These are phyloP conservation scores for Ustilago trichophora DNA, from an alignment of 1,284 basidiomycete genomes.

Conservation along the genomic window DNA sequence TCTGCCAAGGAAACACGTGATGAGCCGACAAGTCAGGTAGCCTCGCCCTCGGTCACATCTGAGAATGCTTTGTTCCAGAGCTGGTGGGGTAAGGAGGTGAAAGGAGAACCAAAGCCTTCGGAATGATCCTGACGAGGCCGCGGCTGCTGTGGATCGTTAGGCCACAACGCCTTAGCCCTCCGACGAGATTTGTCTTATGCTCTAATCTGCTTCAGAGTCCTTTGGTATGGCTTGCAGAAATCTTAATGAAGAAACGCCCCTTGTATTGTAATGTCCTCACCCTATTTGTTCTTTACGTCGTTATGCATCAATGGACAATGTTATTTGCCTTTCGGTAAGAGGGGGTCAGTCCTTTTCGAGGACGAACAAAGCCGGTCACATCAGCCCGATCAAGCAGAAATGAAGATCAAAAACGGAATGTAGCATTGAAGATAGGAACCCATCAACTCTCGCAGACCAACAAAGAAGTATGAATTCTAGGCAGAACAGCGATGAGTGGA, in stretches of 20 bases:
- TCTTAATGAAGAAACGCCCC: neutral
- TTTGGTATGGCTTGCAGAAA: too few species aligned
- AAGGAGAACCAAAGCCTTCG: slow-evolving; percentile 10
- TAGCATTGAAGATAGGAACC: too few species aligned
- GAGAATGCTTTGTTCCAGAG: slow-evolving; percentile 16
- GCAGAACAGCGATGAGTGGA: neutral
- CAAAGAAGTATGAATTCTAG: neutral
- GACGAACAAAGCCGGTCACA: too few species aligned
- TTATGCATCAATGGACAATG: slow-evolving; percentile 18
- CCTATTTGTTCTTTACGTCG: neutral
- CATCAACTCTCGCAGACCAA: neutral
- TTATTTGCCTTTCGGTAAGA: too few species aligned
- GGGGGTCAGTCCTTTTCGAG: too few species aligned
- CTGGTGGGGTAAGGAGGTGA: slow-evolving; percentile 43
- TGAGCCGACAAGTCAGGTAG: neutral
- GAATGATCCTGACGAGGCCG: too few species aligned
- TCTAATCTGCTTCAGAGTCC: too few species aligned
- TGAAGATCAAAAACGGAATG: too few species aligned
- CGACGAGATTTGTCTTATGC: too few species aligned
- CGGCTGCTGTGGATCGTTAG: too few species aligned
- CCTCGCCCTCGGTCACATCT: neutral
- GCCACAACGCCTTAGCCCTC: too few species aligned
- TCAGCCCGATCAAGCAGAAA: neutral
- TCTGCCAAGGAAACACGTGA: neutral
- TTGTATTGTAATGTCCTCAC: slow-evolving; percentile 3